Percentiles rank a stretch among this genome's conserved stretches.
These are phyloP conservation scores for Fusarium udum DNA, from an alignment of 2,329 filamentous ascomycete species.

Conservation along the genomic window DNA sequence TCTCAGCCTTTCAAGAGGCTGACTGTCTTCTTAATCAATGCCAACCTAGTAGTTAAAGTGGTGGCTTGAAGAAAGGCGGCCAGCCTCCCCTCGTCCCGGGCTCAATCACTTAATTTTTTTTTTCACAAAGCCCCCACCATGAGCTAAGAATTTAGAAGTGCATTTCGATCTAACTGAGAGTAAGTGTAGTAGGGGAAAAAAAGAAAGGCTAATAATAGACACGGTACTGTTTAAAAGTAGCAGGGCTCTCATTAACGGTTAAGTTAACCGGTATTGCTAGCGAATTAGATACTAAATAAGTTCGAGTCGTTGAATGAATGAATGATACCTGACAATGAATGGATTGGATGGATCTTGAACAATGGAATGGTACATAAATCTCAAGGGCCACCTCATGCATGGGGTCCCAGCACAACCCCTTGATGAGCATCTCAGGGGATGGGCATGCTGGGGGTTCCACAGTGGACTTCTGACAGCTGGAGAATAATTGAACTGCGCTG, in stretches of 20 bases:
- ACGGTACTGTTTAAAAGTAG: not conserved
- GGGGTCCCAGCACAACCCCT: not conserved
- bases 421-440: slow-evolving; percentile 29
- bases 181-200: not conserved
- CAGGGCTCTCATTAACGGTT: not conserved
- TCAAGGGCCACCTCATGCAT: not conserved
- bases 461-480: slow-evolving; percentile 28
- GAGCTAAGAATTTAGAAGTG: slow-evolving; percentile 29
- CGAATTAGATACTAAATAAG: not conserved
- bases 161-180: slow-evolving; percentile 12
- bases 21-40: not conserved
- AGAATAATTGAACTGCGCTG: slow-evolving; percentile 26
- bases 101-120: not conserved
- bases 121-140: slow-evolving; percentile 23
- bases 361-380: slow-evolving; percentile 3
- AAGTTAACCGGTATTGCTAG: slow-evolving; percentile 2
- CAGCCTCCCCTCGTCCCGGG: slow-evolving; percentile 4
- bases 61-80: slow-evolving; percentile 16
- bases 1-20: slow-evolving; percentile 10
- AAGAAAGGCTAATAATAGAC: slow-evolving; percentile 23
- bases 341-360: not conserved
- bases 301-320: not conserved
- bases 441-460: slow-evolving; percentile 26
- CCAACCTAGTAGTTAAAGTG: not conserved
- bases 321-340: not conserved